These are phyloP conservation scores for Zygotorulaspora mrakii DNA, from an alignment of 1,139 yeast species.

Conservation along the genomic window DNA sequence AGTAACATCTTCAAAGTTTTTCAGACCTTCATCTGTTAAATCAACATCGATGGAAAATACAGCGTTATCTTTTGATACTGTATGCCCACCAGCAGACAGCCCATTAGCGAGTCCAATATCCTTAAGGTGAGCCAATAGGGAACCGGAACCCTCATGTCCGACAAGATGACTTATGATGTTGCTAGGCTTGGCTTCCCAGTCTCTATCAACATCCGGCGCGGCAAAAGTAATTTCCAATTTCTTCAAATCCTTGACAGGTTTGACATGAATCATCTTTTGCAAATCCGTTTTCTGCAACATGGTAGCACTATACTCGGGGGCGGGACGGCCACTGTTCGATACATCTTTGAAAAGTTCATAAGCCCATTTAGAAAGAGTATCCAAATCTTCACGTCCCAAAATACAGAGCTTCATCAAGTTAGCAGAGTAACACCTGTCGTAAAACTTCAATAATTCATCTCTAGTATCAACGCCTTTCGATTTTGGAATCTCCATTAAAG, in stretches of 20 bases:
- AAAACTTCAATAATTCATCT: slow-evolving; percentile 60
- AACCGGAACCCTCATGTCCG: slow-evolving; percentile 91
- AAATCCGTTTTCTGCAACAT: slow-evolving; percentile 46
- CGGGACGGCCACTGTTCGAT: slow-evolving; percentile 46
- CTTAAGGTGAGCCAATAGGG: slow-evolving; percentile 67
- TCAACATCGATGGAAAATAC: slow-evolving; percentile 66
- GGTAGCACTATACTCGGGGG: slow-evolving; percentile 46
- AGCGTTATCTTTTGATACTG: slow-evolving; percentile 66
- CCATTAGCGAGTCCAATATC: slow-evolving; percentile 74
- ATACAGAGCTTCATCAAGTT: slow-evolving; percentile 85
- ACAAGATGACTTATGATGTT: slow-evolving; percentile 72
- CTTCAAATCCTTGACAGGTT: slow-evolving; percentile 79
- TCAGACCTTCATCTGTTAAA: slow-evolving; percentile 68
- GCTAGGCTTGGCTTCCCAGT: slow-evolving; percentile 68
- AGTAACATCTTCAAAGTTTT: slow-evolving; percentile 58
- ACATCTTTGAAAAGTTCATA: slow-evolving; percentile 62
- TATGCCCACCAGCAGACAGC: slow-evolving; percentile 69
- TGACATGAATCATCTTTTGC: slow-evolving; percentile 56
- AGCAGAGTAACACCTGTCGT: slow-evolving; percentile 60
- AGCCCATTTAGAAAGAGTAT: slow-evolving; percentile 68
- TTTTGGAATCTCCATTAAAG: slow-evolving; percentile 56
- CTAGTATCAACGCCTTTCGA: slow-evolving; percentile 53
- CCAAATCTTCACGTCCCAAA: slow-evolving; percentile 76
- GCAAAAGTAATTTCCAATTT: slow-evolving; percentile 63
- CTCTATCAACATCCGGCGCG: slow-evolving; percentile 65